phyloP scores from a whole-genome alignment of 108 stramenopile species.

The Aurantiochytrium sp. region DNA sequence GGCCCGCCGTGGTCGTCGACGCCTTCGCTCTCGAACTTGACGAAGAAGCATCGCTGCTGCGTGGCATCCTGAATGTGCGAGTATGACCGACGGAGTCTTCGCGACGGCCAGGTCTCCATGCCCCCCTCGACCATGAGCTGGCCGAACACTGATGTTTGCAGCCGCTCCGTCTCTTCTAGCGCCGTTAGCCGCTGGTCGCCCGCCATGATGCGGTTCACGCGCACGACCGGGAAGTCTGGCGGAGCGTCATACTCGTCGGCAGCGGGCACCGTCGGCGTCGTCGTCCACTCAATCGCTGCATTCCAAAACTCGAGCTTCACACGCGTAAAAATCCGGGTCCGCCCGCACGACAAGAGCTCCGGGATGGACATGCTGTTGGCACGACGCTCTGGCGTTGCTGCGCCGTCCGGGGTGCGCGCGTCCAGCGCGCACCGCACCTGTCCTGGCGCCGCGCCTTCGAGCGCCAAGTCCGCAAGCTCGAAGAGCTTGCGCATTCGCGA shows the following conservation, averaged over 20 bases:
- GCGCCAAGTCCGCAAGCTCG: not conserved
- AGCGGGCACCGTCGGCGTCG: slow-evolving; percentile 42
- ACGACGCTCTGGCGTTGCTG: too few species aligned
- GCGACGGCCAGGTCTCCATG: not conserved
- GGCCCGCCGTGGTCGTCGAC: slow-evolving; percentile 64
- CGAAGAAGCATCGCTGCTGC: slow-evolving; percentile 42
- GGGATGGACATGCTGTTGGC: too few species aligned
- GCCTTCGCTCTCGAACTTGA: slow-evolving; percentile 54
- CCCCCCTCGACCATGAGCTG: not conserved
- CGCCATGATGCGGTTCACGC: slow-evolving; percentile 43
- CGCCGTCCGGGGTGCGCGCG: too few species aligned
- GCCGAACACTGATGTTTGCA: slow-evolving; percentile 34
- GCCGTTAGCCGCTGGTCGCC: not conserved
- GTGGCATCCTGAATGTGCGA: not conserved
- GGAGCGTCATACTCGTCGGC: slow-evolving; percentile 52
- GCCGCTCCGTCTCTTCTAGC: slow-evolving; percentile 11
- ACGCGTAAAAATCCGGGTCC: slow-evolving; percentile 7
- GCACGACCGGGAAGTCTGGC: slow-evolving; percentile 32
- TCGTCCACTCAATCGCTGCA: slow-evolving; percentile 35
- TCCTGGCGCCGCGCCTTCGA: not conserved
- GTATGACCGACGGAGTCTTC: not conserved
- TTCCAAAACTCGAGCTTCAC: slow-evolving; percentile 36
- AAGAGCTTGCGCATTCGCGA: not conserved
- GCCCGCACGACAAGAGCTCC: not conserved
- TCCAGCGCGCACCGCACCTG: too few species aligned